Conservation (phyloP, 1,284 basidiomycete species). For the Cutaneotrichosporon cutaneum region DNA sequence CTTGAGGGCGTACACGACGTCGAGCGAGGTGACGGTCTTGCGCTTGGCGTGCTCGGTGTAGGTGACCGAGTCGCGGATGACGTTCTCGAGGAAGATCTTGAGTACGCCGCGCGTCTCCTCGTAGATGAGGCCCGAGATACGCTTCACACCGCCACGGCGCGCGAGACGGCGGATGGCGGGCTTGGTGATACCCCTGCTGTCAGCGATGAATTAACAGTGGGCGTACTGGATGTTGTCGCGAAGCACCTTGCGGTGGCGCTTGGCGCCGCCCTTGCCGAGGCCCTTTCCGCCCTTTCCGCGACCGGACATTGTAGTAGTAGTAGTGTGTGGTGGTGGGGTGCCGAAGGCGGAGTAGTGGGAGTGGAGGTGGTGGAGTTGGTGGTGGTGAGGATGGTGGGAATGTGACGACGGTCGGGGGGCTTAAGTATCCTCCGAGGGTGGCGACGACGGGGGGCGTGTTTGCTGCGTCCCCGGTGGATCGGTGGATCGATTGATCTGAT, state of each 20-base stretch:
- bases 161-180: conserved; percentile 90
- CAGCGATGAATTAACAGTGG: no score
- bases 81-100: conserved; percentile 67
- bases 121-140: conserved; percentile 89
- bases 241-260: conserved; percentile 80
- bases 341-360: not conserved
- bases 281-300: conserved; percentile 76
- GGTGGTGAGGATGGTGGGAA: not conserved
- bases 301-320: conserved; percentile 63
- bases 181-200: conserved; percentile 67
- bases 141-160: conserved; percentile 92
- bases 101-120: conserved; percentile 87
- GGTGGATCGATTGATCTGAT: not conserved
- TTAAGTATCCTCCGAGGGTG: conserved; percentile 1
- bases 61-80: conserved; percentile 82
- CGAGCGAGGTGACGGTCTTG: conserved; percentile 80
- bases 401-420: not conserved
- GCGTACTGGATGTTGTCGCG: conserved; percentile 83
- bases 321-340: conserved; percentile 19
- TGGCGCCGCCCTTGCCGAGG: conserved; percentile 82
- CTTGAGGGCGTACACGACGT: conserved; percentile 85
- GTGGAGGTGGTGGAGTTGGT: not conserved
- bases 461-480: not conserved
- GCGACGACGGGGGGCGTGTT: not conserved
- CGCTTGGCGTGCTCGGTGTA: conserved; percentile 95